Base-by-base conservation (phyloP, 2,329 filamentous ascomycete species). In the Coleophoma cylindrospora region DNA sequence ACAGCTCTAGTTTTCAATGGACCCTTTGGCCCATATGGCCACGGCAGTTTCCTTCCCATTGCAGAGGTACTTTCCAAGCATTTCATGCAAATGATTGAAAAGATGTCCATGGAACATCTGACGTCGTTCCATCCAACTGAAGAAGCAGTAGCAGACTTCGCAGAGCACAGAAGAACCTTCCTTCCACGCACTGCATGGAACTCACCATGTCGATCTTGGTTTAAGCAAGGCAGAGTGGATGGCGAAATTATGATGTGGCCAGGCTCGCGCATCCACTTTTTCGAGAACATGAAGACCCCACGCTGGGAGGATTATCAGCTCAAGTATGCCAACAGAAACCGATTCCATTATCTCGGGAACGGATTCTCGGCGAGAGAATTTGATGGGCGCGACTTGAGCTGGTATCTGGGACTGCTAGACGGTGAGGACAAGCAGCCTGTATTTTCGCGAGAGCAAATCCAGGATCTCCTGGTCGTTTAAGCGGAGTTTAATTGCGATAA, bases 201-300 rank as follows among this genome's bases (percentile, higher is more conserved):
- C 3, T 46, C 47, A 6, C 41, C 50, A 12, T 59, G 59, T 27
- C 49, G 56, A 34, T 58, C 60, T 27, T 66, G 57, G 57, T 57
- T 50, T 48, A 58, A 58, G 40, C 51, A 58, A 47, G 54, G 54
- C 7, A 53, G 34, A 11, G 40, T 40, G 10, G 46, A 55, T 21
- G 54, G 54, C 33, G 44, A 50, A 33, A 50, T 57, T 5, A 50
- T 50, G 9, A 66, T 78, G 7, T 78, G 72, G 72, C 74, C 75
- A 1, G 75, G 75, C 1, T 70, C 66, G 1, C 71, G 69, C 0
- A 67, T 78, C 48, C 74, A 77, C 47, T 77, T 76, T 54, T 63
- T 70, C 40, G 66, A 72, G 46, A 57, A 63, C 7, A 68, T 73
- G 57, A 62, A 64, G 43, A 56, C 55, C 8, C 67, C 68, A 3